Evolutionary conservation across 2,329 filamentous ascomycete genomes (phyloP), one percentile per base, ranked within the genome.

Genomic region (Botrytis porri): DNA sequence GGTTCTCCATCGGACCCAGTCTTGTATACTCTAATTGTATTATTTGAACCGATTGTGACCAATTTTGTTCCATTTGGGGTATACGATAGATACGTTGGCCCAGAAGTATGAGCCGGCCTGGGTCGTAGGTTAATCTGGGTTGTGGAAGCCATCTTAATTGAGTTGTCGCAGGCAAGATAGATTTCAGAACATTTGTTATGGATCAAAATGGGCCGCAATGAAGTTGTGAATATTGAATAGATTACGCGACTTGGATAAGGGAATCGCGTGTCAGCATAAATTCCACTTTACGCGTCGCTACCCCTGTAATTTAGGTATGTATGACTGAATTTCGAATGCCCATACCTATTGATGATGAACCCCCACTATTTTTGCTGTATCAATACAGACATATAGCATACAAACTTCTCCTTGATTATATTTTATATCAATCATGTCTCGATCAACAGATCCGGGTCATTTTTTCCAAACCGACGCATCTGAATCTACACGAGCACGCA

Each of bases 1-100:
- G 97, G 96, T 81, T 99, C 96, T 78, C 94, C 95, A 83, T 97
- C 93, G 57, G 92, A 96, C 74, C 93, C 94, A 22, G 95, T 96
- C 77, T 92, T 93, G 85, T 97, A 99, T 67, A 98, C 89, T 67
- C 97, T 93, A 79, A 97, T 94, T 12, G 93, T 94, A 80, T 97
- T 97, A 84, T 98, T 97, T 74, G 93, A 92, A 76, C 96, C 96
- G 74, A 94, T 95, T 18, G 96, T 98, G 77, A 98, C 89, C 73
- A 99, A 87, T 78, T 92, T 93, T 77, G 88, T 88, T 75, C 97
- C 96, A 82, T 97, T 91, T 10, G 94, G 93, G 0, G 95, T 98
- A 83, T 98, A 98, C 76, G 92, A 89, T 77, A 97, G 90, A 78
- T 90, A 94, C 3, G 97, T 98, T 73, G 90, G 89, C 76, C 97